Evolutionary conservation across 371 early-diverging fungal species (phyloP).

Genomic region (Zychaea mexicana): DNA sequence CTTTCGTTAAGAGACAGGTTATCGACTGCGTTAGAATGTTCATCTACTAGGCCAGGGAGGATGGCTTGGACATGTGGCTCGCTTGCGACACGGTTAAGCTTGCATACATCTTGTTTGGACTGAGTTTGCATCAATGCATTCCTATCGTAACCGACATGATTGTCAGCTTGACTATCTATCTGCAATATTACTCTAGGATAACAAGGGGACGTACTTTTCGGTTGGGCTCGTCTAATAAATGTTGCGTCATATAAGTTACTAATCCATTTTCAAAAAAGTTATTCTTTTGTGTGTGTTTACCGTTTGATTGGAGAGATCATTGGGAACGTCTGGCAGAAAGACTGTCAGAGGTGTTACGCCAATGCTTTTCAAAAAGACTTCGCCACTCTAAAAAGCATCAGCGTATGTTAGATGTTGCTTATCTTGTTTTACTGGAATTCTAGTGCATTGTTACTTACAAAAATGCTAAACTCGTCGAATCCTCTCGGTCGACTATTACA

Average conservation of each 20-base stretch:
- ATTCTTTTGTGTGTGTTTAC: neutral
- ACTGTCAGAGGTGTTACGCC: slow-evolving; percentile 75
- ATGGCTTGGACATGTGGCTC: slow-evolving; percentile 46
- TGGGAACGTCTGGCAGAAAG: slow-evolving; percentile 58
- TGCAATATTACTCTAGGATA: neutral
- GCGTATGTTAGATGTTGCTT: neutral
- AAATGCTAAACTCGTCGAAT: slow-evolving; percentile 22
- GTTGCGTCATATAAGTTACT: neutral
- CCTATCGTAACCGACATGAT: neutral
- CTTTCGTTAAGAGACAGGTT: neutral
- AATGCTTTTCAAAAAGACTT: slow-evolving; percentile 58
- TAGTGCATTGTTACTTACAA: slow-evolving; percentile 9
- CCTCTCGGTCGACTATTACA: slow-evolving; percentile 31
- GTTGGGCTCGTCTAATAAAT: slow-evolving; percentile 1
- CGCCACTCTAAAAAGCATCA: slow-evolving; percentile 35
- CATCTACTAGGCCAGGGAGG: slow-evolving; percentile 7
- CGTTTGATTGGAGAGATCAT: neutral
- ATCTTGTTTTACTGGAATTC: neutral
- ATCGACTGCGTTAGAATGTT: neutral
- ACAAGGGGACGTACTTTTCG: slow-evolving; percentile 10
- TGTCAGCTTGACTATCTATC: neutral
- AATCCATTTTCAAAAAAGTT: neutral
- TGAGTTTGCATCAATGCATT: slow-evolving; percentile 13
- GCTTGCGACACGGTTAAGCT: slow-evolving; percentile 37
- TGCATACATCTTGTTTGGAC: slow-evolving; percentile 26